Percentiles rank a stretch among this genome's conserved stretches.
Conservation (phyloP, 2,329 filamentous ascomycete species). For the Apiospora rasikravindrae region DNA sequence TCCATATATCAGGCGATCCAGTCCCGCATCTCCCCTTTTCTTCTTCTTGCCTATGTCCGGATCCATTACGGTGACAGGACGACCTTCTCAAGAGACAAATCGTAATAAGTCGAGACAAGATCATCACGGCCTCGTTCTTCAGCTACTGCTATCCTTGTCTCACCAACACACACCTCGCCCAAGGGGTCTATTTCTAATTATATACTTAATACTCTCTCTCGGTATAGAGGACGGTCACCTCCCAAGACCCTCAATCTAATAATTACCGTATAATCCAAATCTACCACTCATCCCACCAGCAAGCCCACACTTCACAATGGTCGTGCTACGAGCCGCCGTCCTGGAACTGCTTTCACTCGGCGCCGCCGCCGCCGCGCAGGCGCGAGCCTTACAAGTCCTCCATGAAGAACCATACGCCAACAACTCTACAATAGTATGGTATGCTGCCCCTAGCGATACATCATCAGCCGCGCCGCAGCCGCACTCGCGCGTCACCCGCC, state of each 20-base stretch:
- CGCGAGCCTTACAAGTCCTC: not conserved
- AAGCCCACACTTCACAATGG: not conserved
- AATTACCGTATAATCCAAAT: not conserved
- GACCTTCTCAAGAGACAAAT: not conserved
- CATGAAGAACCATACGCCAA: not conserved
- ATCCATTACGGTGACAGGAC: not conserved
- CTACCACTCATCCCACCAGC: not conserved
- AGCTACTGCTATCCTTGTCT: not conserved
- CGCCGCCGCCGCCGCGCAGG: not conserved
- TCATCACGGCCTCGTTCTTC: not conserved
- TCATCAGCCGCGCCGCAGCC: not conserved
- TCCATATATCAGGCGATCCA: not conserved
- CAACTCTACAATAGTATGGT: conserved; percentile 7
- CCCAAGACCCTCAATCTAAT: not conserved
- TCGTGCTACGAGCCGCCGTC: not conserved
- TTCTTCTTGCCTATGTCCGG: not conserved
- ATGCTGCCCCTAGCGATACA: not conserved
- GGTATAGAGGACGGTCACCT: not conserved
- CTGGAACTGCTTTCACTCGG: not conserved
- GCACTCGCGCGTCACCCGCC: not conserved
- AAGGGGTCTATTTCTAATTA: not conserved
- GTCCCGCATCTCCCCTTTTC: not conserved
- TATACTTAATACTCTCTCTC: not conserved
- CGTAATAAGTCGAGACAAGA: not conserved
- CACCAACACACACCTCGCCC: not conserved